A percentile compares a stretch with the other conserved stretches of the same genome.
phyloP scores from a whole-genome alignment of 768 basidiomycete genomes.

The Suillus luteus region DNA sequence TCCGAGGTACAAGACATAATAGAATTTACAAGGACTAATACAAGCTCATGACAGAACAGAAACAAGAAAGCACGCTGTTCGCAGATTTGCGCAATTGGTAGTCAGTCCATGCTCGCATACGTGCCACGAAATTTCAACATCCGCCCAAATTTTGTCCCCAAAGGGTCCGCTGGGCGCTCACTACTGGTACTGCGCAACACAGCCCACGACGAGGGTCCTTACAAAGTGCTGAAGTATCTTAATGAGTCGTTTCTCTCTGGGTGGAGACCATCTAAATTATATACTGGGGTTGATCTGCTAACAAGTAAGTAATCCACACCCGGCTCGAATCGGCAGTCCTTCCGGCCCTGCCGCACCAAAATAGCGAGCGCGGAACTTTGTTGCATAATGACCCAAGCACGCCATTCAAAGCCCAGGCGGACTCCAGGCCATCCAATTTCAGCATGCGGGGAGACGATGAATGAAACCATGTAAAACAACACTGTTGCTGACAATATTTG shows the following conservation, averaged over 20 bases:
- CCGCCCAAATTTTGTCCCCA: constrained; percentile 29
- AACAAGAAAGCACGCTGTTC: constrained; percentile 10
- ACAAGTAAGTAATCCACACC: neutral
- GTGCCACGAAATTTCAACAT: constrained; percentile 27
- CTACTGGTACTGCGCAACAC: neutral
- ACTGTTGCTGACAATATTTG: neutral
- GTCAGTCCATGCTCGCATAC: constrained; percentile 5
- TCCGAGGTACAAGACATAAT: constrained; percentile 6
- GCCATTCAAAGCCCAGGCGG: neutral
- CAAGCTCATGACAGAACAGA: constrained; percentile 20
- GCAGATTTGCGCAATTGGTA: constrained; percentile 5
- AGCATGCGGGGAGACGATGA: neutral
- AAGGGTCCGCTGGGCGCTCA: neutral
- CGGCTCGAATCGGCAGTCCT: neutral
- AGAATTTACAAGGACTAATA: constrained; percentile 16
- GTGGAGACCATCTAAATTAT: neutral
- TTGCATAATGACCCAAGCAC: neutral
- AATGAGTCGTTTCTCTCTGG: neutral
- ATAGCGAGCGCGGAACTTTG: constrained; percentile 7
- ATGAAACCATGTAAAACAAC: neutral
- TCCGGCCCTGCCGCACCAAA: neutral
- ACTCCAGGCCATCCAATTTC: neutral
- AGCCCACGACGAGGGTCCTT: neutral
- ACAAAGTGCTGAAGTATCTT: neutral
- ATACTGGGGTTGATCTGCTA: neutral